Evolutionary conservation across 768 basidiomycete genomes (phyloP).

Genomic region (Mycena galericulata): DNA sequence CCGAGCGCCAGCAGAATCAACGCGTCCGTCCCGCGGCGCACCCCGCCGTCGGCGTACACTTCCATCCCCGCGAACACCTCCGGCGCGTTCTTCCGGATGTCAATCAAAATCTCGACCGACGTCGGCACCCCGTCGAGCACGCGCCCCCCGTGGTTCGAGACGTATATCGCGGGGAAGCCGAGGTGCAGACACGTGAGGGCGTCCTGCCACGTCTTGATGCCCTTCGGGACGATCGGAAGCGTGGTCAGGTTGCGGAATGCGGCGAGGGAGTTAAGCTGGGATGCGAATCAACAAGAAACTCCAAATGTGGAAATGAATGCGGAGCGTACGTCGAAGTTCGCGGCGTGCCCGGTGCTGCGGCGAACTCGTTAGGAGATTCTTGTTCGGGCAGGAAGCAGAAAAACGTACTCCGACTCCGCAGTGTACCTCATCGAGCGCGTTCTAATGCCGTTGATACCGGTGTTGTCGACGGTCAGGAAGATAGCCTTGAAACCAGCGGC

Average conservation of each 20-base stretch:
- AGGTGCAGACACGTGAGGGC: conserved; percentile 48
- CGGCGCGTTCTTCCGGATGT: conserved; percentile 53
- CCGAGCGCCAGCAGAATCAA: conserved; percentile 57
- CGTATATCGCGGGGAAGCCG: conserved; percentile 53
- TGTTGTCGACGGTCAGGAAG: conserved; percentile 50
- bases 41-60: conserved; percentile 60
- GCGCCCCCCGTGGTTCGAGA: conserved; percentile 55
- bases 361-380: not conserved
- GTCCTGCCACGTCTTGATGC: conserved; percentile 46
- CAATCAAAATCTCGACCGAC: conserved; percentile 52
- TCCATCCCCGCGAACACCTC: conserved; percentile 54
- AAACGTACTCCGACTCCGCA: conserved; percentile 25
- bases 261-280: conserved; percentile 34
- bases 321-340: conserved; percentile 37
- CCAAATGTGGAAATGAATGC: not conserved
- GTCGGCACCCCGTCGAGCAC: conserved; percentile 53
- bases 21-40: conserved; percentile 58
- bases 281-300: not conserved
- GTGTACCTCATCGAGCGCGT: conserved; percentile 37
- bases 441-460: conserved; percentile 44
- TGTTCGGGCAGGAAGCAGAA: not conserved
- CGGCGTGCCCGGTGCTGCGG: conserved; percentile 39
- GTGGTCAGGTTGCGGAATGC: conserved; percentile 41
- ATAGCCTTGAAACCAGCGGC: conserved; percentile 46
- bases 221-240: conserved; percentile 45